Base-by-base conservation (phyloP, 2,329 filamentous ascomycete genomes). In the Calonectria hawksworthii region DNA sequence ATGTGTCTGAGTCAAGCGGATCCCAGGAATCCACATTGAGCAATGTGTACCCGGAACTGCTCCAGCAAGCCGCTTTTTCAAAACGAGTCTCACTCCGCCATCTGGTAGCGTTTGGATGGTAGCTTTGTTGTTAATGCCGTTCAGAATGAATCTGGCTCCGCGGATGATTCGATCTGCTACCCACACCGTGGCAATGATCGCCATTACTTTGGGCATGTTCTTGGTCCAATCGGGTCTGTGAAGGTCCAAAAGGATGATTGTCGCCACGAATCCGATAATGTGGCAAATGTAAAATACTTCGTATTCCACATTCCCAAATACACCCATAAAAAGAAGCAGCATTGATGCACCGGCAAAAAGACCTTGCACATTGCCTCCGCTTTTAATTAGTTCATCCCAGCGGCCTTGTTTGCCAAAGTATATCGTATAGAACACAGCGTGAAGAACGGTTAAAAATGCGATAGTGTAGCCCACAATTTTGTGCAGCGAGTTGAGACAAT, bases 391-490 rank as follows among this genome's bases (percentile, higher is more conserved):
- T 21, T 47, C 41, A n/a, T 47, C 6, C 61, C 61, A 65, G 6
- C 61, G 61, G 21, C 61, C 61, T 50, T 65, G 61, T 47, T 47
- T 47, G 10, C 61, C 61, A 34, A 65, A 65, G n/a, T 65, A 65
- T 3, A 50, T 50, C 3, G 61, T 65, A 14, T 65, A 65, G 10
- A 65, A 65, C 10, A 65, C 9, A 4, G 61, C 61, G 30, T 65
- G 61, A 50, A 65, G 61, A 23, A 50, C 13, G 2, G 41, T 65
- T 18, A 65, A 34, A 7, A 50, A 50, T 13, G 41, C 61, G 18
- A 50, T 16, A 6, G 41, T 65, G 41, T 65, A 65, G n/a, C 61
- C 38, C 16, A 65, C 61, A 21, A 50, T 65, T 21, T 28, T 47
- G 14, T 65, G 61, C 5, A 65, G 61, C 2, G 41, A 18, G 18